These are phyloP conservation scores for Geranomyces variabilis DNA, from an alignment of 192 early-diverging fungal genomes.

Conservation along the genomic window DNA sequence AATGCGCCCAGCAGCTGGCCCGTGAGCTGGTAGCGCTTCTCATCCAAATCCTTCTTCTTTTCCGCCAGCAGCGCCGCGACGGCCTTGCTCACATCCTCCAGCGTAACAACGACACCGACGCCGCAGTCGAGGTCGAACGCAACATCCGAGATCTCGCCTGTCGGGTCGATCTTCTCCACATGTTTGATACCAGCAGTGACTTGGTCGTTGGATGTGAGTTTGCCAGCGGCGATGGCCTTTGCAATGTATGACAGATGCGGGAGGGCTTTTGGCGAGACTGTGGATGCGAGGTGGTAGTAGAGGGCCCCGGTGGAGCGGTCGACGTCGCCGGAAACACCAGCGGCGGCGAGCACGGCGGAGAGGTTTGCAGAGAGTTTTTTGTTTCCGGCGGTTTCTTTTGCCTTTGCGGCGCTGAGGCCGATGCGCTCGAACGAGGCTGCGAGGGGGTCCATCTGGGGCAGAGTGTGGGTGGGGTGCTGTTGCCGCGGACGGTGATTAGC, in stretches of 20 bases:
- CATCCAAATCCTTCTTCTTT: slow-evolving; percentile 71
- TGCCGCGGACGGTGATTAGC: too few species aligned
- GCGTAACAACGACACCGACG: slow-evolving; percentile 86
- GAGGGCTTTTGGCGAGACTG: slow-evolving; percentile 72
- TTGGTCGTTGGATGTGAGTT: slow-evolving; percentile 80
- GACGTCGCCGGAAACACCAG: slow-evolving; percentile 27
- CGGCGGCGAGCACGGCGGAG: slow-evolving; percentile 69
- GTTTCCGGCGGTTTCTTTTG: slow-evolving; percentile 92
- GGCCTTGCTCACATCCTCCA: slow-evolving; percentile 70
- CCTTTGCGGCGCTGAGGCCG: slow-evolving; percentile 88
- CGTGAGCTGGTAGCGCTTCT: slow-evolving; percentile 83
- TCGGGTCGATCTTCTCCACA: slow-evolving; percentile 55
- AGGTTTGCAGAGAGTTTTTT: slow-evolving; percentile 90
- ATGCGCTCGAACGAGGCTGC: slow-evolving; percentile 75
- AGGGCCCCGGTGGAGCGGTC: slow-evolving; percentile 65
- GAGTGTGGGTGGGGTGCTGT: too few species aligned
- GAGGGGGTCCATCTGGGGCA: slow-evolving; percentile 26
- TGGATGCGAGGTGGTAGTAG: slow-evolving; percentile 86
- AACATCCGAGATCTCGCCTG: slow-evolving; percentile 61
- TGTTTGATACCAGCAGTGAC: slow-evolving; percentile 94
- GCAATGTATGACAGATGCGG: slow-evolving; percentile 82
- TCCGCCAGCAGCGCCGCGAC: slow-evolving; percentile 67
- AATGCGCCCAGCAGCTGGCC: slow-evolving; percentile 75
- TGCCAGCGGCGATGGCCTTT: slow-evolving; percentile 67
- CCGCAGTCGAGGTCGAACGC: slow-evolving; percentile 88